Percentiles rank a stretch among this genome's conserved stretches.
These are phyloP conservation scores for Phytopythium cucurbitacearum DNA, from an alignment of 352 stramenopile species.

Conservation along the genomic window DNA sequence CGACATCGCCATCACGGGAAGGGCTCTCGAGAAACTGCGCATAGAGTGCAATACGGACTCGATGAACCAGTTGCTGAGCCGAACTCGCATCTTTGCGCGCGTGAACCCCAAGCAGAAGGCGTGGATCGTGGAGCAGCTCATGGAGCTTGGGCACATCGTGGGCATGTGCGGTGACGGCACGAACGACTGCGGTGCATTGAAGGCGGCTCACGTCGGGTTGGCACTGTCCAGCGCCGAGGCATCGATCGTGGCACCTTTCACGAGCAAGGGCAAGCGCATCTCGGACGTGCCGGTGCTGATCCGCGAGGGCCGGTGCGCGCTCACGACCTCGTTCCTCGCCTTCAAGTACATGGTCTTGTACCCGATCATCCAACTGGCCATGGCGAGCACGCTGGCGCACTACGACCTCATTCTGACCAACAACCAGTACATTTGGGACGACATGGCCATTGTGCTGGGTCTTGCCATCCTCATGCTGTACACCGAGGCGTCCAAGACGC, in stretches of 20 bases:
- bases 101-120: constrained; percentile 51
- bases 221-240: constrained; percentile 82
- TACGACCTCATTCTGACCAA: constrained; percentile 43
- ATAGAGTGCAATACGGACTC: constrained; percentile 24
- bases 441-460: constrained; percentile 44
- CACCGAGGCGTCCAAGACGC: constrained; percentile 22
- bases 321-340: constrained; percentile 51
- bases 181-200: constrained; percentile 86
- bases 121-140: constrained; percentile 54
- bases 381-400: constrained; percentile 27
- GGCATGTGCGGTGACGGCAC: constrained; percentile 59
- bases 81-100: constrained; percentile 53
- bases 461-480: constrained; percentile 56
- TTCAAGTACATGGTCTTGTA: constrained; percentile 68
- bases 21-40: constrained; percentile 34
- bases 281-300: constrained; percentile 68
- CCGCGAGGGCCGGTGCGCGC: constrained; percentile 78
- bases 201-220: constrained; percentile 82
- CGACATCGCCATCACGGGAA: constrained; percentile 45
- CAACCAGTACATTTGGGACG: constrained; percentile 63
- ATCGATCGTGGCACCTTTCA: constrained; percentile 86
- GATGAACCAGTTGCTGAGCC: constrained; percentile 28
- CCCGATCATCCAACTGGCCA: constrained; percentile 44
- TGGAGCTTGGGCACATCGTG: constrained; percentile 31
- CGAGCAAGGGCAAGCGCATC: constrained; percentile 78